These are phyloP conservation scores for Erysimum cheiri DNA, from an alignment of 441 rosid species.

Conservation along the genomic window DNA sequence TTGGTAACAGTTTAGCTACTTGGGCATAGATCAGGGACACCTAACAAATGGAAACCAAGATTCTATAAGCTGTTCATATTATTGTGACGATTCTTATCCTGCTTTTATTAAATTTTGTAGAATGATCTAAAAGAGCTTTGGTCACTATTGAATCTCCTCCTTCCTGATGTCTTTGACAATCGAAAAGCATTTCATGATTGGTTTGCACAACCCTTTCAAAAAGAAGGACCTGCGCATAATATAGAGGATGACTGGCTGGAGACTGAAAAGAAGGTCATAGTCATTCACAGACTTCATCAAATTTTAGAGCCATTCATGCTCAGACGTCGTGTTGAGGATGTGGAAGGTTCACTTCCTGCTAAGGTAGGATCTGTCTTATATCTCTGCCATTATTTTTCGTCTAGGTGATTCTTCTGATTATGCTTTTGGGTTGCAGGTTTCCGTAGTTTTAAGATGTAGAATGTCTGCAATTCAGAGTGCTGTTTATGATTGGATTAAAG, in stretches of 20 bases:
- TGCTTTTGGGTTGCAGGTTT: constrained; percentile 66
- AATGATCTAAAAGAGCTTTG: constrained; percentile 99
- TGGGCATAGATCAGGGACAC: constrained; percentile 18
- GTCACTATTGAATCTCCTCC: constrained; percentile 98
- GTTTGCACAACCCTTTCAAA: constrained; percentile 99
- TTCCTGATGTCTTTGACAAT: constrained; percentile 99
- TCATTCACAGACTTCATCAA: constrained; percentile 99
- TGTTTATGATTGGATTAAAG: constrained; percentile 97
- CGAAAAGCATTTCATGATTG: constrained; percentile 99
- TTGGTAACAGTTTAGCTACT: constrained; percentile 48
- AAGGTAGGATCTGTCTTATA: constrained; percentile 62
- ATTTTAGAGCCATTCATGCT: constrained; percentile 99
- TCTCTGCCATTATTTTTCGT: constrained; percentile 25
- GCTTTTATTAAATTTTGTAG: constrained; percentile 53
- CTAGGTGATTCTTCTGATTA: constrained; percentile 45
- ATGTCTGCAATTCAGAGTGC: constrained; percentile 99
- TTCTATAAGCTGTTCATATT: constrained; percentile 24
- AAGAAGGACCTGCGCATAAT: constrained; percentile 79
- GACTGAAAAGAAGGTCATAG: constrained; percentile 98
- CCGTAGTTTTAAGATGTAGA: constrained; percentile 90
- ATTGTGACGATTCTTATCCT: constrained; percentile 28
- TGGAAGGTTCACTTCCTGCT: constrained; percentile 99
- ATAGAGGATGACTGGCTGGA: constrained; percentile 99
- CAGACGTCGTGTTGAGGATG: constrained; percentile 99
- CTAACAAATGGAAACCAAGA: constrained; percentile 33